phyloP scores from a whole-genome alignment of 345 rosid species.

The Heritiera littoralis region DNA sequence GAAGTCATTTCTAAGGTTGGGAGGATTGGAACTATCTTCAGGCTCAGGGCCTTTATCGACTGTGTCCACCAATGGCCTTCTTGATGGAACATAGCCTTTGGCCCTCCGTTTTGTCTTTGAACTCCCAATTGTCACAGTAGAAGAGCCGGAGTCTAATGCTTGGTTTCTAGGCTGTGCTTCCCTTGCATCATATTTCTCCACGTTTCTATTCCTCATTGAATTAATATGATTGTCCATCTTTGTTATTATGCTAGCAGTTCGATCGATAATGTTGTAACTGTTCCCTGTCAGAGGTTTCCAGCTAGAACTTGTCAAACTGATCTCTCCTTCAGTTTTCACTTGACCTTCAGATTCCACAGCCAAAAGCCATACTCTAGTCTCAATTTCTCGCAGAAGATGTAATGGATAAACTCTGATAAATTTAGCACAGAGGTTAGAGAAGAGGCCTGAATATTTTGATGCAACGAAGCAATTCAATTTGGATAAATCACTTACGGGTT shows the following conservation, averaged over 20 bases:
- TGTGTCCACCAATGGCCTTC: constrained; percentile 56
- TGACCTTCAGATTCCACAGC: constrained; percentile 98
- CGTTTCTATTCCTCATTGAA: constrained; percentile 52
- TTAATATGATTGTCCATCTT: constrained; percentile 94
- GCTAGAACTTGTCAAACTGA: constrained; percentile 41
- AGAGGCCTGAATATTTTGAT: constrained; percentile 7
- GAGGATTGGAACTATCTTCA: constrained; percentile 55
- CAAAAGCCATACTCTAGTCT: constrained; percentile 95
- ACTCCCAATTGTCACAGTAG: constrained; percentile 42
- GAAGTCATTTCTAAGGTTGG: constrained; percentile 51
- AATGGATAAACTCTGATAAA: constrained; percentile 82
- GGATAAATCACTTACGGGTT: constrained; percentile 67
- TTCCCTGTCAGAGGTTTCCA: constrained; percentile 49
- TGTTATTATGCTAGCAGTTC: constrained; percentile 76
- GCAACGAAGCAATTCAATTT: constrained; percentile 18
- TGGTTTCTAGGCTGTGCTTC: constrained; percentile 61
- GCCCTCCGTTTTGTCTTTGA: constrained; percentile 77
- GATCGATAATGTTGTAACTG: constrained; percentile 70
- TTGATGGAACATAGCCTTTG: constrained; percentile 63
- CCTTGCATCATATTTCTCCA: constrained; percentile 68
- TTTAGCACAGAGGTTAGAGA: constrained; percentile 34
- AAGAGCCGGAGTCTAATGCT: constrained; percentile 45
- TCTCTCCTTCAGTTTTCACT: constrained; percentile 64
- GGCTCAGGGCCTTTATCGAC: constrained; percentile 54
- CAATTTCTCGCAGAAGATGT: constrained; percentile 92